phyloP scores from a whole-genome alignment of 768 basidiomycete genomes.

The Kwoniella pini region DNA sequence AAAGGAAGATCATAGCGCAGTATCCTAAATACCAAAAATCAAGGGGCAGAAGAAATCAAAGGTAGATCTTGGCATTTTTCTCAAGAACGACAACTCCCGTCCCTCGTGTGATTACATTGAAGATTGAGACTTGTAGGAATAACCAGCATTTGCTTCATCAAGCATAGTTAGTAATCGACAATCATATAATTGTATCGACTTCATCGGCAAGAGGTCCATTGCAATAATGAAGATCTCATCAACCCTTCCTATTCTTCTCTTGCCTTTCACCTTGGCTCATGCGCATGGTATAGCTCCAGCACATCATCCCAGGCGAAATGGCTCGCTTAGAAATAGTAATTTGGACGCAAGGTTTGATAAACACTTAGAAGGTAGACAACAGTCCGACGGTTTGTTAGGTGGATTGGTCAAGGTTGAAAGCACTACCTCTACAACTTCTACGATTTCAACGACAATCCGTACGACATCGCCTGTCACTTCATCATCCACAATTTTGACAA shows the following conservation, averaged over 20 bases:
- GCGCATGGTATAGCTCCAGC: neutral
- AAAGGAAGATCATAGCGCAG: neutral
- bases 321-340: neutral
- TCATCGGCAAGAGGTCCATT: neutral
- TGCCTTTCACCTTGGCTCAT: conserved; percentile 10
- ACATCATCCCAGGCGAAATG: neutral
- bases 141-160: too few species aligned
- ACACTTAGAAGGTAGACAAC: conserved; percentile 2
- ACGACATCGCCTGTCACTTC: neutral
- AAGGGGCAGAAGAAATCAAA: too few species aligned
- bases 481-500: neutral
- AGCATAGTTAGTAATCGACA: too few species aligned
- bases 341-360: neutral
- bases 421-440: conserved; percentile 1
- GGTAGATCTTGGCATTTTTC: too few species aligned
- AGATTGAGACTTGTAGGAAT: too few species aligned
- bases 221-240: conserved; percentile 7
- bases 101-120: too few species aligned
- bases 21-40: too few species aligned
- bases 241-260: conserved; percentile 2
- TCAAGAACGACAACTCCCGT: too few species aligned
- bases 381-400: conserved; percentile 6
- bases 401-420: conserved; percentile 9
- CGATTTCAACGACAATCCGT: neutral
- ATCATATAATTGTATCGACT: too few species aligned